Base-by-base conservation (phyloP, 2,329 filamentous ascomycete genomes). In the Achaetomium macrosporum region DNA sequence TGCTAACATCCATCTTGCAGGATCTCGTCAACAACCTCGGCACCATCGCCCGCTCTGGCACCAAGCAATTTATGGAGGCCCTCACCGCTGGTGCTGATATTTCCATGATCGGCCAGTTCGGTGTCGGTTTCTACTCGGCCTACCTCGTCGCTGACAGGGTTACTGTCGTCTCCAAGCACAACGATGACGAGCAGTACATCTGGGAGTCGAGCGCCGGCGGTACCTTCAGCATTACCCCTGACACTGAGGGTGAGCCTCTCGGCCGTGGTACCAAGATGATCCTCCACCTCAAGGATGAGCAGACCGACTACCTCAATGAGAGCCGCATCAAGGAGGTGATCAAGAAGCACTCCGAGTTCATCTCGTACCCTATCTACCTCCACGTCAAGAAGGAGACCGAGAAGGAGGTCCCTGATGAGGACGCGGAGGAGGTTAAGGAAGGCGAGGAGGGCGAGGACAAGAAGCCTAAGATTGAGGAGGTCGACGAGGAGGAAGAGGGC, bases 261-360 rank as follows among this genome's bases (percentile, higher is more conserved):
- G 91, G 91, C 72, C 92, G 93, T 68, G 93, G 93, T 73, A 95
- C 90, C 74, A 91, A 95, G 85, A 95, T 99, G 73, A 85, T 97
- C 75, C 90, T 99, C 58, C 89, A 97, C 82, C 82, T 99, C 70
- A 99, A 99, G 88, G 93, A 99, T 66, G 93, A 99, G 84, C 93
- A 99, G 83, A 81, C 80, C 62, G 93, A 97, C 75, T 99, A 96
- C 85, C 82, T 97, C 64, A 95, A 97, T 76, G 93, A 99, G 87
- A 82, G 82, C 82, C 93, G 92, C 83, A 87, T 99, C 82, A 99
- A 99, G 88, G 93, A 99, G 83, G 92, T 99, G 63, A 91, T 99
- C 82, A 97, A 97, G 90, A 99, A 99, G 89, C 93, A 99, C 88
- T 97, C 93, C 71, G 93, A 99, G 81, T 99, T 99, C 84, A 99